Evolutionary conservation across 2,329 filamentous ascomycete species (phyloP).

Genomic region (Aspergillus eucalypticola): DNA sequence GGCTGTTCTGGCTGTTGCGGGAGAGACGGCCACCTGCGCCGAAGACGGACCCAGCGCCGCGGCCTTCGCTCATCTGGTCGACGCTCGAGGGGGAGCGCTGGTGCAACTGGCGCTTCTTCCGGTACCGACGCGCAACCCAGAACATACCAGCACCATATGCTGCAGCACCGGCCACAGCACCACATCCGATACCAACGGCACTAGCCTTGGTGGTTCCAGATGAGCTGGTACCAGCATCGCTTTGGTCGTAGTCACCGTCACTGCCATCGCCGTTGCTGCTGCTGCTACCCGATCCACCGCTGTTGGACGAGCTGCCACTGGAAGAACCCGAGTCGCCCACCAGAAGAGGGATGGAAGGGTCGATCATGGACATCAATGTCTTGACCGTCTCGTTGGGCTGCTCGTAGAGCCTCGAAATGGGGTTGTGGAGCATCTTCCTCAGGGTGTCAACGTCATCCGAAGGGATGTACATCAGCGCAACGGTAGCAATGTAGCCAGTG

Average conservation of each 20-base stretch:
- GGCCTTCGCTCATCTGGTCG: slow-evolving; percentile 67
- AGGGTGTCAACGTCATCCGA: slow-evolving; percentile 67
- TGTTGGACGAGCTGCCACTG: slow-evolving; percentile 31
- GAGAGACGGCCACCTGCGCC: slow-evolving; percentile 48
- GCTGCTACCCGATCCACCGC: slow-evolving; percentile 41
- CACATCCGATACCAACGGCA: slow-evolving; percentile 70
- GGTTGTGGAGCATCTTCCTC: slow-evolving; percentile 67
- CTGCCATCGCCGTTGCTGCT: slow-evolving; percentile 44
- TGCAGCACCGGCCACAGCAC: slow-evolving; percentile 73
- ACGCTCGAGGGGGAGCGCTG: slow-evolving; percentile 71
- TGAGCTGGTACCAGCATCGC: slow-evolving; percentile 53
- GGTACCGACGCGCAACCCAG: slow-evolving; percentile 85
- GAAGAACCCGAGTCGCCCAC: slow-evolving; percentile 52
- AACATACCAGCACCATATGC: slow-evolving; percentile 96
- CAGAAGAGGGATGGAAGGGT: slow-evolving; percentile 73
- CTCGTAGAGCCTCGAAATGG: slow-evolving; percentile 73
- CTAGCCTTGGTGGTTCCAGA: slow-evolving; percentile 40
- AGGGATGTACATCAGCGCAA: slow-evolving; percentile 76
- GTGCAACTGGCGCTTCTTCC: slow-evolving; percentile 78
- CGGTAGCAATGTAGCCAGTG: slow-evolving; percentile 77
- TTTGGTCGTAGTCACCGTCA: slow-evolving; percentile 41
- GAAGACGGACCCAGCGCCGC: slow-evolving; percentile 42
- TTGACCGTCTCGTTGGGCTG: slow-evolving; percentile 65
- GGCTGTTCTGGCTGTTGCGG: slow-evolving; percentile 63
- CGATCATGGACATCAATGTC: slow-evolving; percentile 77